Evolutionary conservation across 371 early-diverging fungal genomes (phyloP), one percentile per base, ranked within the genome.

Genomic region (Mucor sp.): DNA sequence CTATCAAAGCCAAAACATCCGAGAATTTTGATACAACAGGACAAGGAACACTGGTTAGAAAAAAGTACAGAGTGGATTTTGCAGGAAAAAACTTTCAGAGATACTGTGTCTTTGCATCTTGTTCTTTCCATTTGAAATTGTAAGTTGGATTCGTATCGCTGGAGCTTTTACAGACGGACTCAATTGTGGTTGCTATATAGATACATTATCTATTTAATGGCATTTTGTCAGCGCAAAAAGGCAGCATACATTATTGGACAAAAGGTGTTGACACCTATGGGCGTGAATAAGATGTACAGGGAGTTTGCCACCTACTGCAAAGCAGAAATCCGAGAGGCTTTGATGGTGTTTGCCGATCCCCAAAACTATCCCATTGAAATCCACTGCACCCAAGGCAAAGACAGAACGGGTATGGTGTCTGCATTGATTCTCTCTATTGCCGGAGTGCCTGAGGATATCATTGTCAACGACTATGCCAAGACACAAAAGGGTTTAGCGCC

Each of bases 341-440:
- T 90, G 72, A 73, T 79, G 60, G 73, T 88, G 6, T 87, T 89
- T 69, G 68, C 78, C 15, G 76, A 88, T 50, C 83, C 82, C 8
- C 59, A 73, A 21, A 85, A 86, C 56, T 91, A 89, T 65, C 93
- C 93, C 4, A 85, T 93, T 14, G 79, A 90, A 48, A 83, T 93
- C 33, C 93, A 93, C 66, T 93, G 93, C 75, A 88, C 91, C 17
- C 91, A 91, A 57, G 93, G 93, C 32, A 93, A 93, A 72, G 93
- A 93, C 63, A 79, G 93, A 61, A 93, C 93, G 3, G 93, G 93
- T 23, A 74, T 93, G 28, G 74, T 89, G 17, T 77, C 84, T 28
- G 85, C 87, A 48, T 71, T 93, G 21, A 60, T 92, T 3, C 70
- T 89, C 35, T 64, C 68, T 17, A 86, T 90, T 28, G 79, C 85